Conservation (phyloP, 495 filamentous ascomycete genomes). For the Aspergillus heteromorphus region DNA sequence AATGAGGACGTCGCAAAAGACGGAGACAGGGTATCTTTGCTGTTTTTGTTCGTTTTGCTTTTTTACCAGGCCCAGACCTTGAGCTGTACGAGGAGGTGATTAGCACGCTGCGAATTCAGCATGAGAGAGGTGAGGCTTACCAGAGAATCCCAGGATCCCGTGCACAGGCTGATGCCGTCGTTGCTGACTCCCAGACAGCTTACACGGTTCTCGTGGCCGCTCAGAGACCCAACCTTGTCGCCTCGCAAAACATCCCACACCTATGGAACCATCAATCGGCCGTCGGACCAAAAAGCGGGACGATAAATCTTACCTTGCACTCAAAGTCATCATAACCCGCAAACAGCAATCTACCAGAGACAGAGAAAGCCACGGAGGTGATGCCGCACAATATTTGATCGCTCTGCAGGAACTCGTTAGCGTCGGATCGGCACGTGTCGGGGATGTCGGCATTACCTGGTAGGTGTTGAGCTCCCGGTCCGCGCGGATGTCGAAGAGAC, state of each 20-base stretch:
- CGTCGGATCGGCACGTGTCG: background rate
- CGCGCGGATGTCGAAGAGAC: conserved; percentile 94
- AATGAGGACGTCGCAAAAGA: conserved; percentile 41
- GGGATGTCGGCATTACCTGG: conserved; percentile 50
- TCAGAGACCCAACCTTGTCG: conserved; percentile 92
- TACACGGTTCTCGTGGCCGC: conserved; percentile 97
- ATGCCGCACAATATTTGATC: conserved; percentile 97
- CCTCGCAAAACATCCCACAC: conserved; percentile 97
- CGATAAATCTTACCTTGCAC: conserved; percentile 74
- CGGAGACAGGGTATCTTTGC: conserved; percentile 44
- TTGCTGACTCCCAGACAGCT: conserved; percentile 98
- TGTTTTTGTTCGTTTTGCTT: conserved; percentile 27
- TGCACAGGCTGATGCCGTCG: conserved; percentile 98
- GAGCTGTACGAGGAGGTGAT: conserved; percentile 49
- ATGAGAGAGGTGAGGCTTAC: conserved; percentile 53
- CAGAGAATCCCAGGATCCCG: conserved; percentile 98
- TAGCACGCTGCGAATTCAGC: conserved; percentile 9
- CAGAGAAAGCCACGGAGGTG: conserved; percentile 96
- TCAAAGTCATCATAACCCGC: conserved; percentile 99
- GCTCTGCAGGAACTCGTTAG: conserved; percentile 53
- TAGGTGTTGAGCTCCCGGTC: conserved; percentile 96
- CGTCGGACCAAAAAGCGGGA: background rate
- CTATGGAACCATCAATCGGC: conserved; percentile 40
- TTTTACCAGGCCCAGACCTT: conserved; percentile 78
- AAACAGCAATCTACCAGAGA: conserved; percentile 91